A percentile compares a stretch with the other conserved stretches of the same genome.
Evolutionary conservation across 208 protist species (phyloP).

Genomic region (Trypanosoma conorhini): DNA sequence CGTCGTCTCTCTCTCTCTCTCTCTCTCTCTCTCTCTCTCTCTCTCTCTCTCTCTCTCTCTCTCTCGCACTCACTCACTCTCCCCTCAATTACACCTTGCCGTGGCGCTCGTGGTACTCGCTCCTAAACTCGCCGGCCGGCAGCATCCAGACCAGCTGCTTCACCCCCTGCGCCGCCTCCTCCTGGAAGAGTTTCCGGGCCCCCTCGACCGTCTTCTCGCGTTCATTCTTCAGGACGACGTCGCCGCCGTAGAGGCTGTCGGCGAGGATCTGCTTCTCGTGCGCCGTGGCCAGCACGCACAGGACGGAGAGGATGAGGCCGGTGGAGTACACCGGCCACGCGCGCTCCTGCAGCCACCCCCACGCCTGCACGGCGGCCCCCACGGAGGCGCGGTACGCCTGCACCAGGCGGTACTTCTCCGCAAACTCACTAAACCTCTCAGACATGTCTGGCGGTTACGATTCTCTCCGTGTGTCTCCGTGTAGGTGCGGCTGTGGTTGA

Average conservation of each 20-base stretch:
- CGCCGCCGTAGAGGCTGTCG: slow-evolving; percentile 72
- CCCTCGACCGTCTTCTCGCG: slow-evolving; percentile 33
- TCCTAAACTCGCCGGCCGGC: slow-evolving; percentile 47
- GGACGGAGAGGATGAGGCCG: slow-evolving; percentile 70
- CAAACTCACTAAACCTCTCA: slow-evolving; percentile 29
- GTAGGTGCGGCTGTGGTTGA: not conserved
- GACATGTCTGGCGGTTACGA: slow-evolving; percentile 31
- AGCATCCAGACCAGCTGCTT: slow-evolving; percentile 88
- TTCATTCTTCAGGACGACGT: slow-evolving; percentile 28
- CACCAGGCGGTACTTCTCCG: slow-evolving; percentile 44
- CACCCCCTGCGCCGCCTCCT: slow-evolving; percentile 79
- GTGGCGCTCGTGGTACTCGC: slow-evolving; percentile 65
- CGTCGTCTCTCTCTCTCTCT: not conserved
- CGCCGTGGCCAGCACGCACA: slow-evolving; percentile 69
- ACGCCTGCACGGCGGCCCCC: slow-evolving; percentile 34
- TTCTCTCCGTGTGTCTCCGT: not conserved
- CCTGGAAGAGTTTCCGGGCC: slow-evolving; percentile 61
- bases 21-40: not conserved
- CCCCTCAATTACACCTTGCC: slow-evolving; percentile 12
- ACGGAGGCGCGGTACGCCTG: slow-evolving; percentile 33
- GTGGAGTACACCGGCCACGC: slow-evolving; percentile 84
- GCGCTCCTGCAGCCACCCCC: slow-evolving; percentile 53
- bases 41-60: slow-evolving; percentile 12
- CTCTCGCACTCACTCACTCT: not conserved
- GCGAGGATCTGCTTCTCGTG: slow-evolving; percentile 88